A percentile compares a stretch with the other conserved stretches of the same genome.
These are phyloP conservation scores for Sporothrix pallida DNA, from an alignment of 2,329 filamentous ascomycete species.

Conservation along the genomic window DNA sequence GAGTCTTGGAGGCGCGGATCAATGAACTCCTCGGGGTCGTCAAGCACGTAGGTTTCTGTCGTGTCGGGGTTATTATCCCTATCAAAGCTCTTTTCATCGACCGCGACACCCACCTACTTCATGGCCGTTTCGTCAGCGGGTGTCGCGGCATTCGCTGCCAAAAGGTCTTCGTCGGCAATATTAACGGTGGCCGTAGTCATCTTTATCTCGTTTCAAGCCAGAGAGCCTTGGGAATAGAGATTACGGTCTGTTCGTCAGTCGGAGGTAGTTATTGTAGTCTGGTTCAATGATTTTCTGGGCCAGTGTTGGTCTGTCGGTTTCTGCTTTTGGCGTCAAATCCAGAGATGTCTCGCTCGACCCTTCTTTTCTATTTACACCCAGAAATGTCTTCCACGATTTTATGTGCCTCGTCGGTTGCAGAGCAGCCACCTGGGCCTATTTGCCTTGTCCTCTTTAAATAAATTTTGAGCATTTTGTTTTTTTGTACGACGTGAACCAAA, in stretches of 20 bases:
- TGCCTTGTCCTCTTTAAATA: background rate
- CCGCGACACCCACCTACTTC: background rate
- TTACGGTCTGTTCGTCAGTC: too few relatives aligned
- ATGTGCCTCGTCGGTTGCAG: too few relatives aligned
- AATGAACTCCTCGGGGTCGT: conserved; percentile 43
- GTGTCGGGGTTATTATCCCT: background rate
- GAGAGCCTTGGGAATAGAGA: too few relatives aligned
- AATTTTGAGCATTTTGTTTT: too few relatives aligned
- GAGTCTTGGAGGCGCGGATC: conserved; percentile 44
- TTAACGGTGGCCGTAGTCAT: background rate
- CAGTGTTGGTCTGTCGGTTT: too few relatives aligned
- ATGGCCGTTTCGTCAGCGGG: background rate
- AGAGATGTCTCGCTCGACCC: too few relatives aligned
- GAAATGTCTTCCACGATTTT: too few relatives aligned
- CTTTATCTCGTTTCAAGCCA: background rate
- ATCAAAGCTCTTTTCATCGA: background rate
- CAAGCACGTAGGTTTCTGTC: conserved; percentile 37
- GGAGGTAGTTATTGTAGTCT: too few relatives aligned
- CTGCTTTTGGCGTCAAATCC: too few relatives aligned
- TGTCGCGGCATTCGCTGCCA: background rate
- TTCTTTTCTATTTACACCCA: too few relatives aligned
- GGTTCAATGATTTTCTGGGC: too few relatives aligned
- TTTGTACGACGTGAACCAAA: background rate
- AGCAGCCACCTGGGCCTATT: background rate
- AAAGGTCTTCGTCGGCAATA: background rate